Evolutionary conservation across 1,284 basidiomycete genomes (phyloP), one percentile per base, ranked within the genome.

Genomic region (Austroboletus novae-zelandiae): DNA sequence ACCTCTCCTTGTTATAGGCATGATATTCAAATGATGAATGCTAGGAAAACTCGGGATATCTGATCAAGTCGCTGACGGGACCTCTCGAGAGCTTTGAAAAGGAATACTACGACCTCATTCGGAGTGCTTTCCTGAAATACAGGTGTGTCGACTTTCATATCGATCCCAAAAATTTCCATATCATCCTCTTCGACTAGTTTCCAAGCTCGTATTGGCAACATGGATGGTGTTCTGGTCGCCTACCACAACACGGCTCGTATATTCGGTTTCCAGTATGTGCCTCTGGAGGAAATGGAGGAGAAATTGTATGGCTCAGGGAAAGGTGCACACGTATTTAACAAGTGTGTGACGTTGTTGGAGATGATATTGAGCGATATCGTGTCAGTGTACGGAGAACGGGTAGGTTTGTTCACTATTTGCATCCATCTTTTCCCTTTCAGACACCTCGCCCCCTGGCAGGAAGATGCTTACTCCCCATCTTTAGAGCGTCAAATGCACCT

Each of bases 141-240:
- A 89, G 83, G 86, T 89, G 55, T 50, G 72, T 13, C 9, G 2
- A 30, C 4, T 2, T 25, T 25, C 7, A 25, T 40, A 10, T 40
- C 14, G 25, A 25, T 25, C n/a, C 35, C 3, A 13, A 36, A 17
- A 9, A 36, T 7, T 11, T 25, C 20, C 9, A 10, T 23, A 6
- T 40, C 23, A 23, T 11, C 23, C 11, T 20, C 10, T 25, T 25
- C 20, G 1, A 32, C 17, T 47, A 91, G 90, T 59, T 91, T 98
- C 74, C 96, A 99, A 77, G 95, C 83, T 0, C 85, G 96, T 6
- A 98, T 99, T 56, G 96, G 96, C 3, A 84, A 89, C 63, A 99
- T 99, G 96, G 95, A 98, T 63, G 96, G 96, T 14, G 89, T 97
- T 25, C 84, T 99, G 60, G 83, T 98, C 29, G 91, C 94, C 9